A percentile compares a stretch with the other conserved stretches of the same genome.
Evolutionary conservation across 2,329 filamentous ascomycete species (phyloP).

Genomic region (Sporothrix humicola): DNA sequence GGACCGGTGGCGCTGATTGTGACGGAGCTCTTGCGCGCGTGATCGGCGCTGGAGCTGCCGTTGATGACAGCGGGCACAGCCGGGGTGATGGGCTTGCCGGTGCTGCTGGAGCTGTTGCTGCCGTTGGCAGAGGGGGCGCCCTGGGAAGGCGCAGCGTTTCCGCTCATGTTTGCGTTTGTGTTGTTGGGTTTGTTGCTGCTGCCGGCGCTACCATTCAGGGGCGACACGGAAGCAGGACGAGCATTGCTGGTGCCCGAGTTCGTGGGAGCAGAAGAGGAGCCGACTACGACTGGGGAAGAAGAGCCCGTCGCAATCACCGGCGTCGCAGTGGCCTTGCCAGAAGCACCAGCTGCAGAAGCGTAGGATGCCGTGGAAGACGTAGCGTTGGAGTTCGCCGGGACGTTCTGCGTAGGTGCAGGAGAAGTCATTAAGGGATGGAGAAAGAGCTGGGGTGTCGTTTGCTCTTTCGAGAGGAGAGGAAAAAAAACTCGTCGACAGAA

Average conservation of each 20-base stretch:
- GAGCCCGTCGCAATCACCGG: constrained; percentile 66
- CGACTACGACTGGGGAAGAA: constrained; percentile 60
- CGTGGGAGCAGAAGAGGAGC: constrained; percentile 58
- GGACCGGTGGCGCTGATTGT: constrained; percentile 87
- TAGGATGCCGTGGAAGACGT: constrained; percentile 65
- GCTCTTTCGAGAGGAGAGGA: not conserved
- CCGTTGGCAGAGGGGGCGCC: constrained; percentile 46
- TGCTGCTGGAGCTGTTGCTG: constrained; percentile 32
- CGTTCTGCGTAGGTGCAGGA: constrained; percentile 61
- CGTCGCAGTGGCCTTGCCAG: constrained; percentile 66
- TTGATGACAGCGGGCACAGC: constrained; percentile 68
- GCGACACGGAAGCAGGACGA: constrained; percentile 71
- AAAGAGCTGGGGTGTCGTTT: not conserved
- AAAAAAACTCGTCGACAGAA: not conserved
- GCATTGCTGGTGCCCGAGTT: constrained; percentile 57
- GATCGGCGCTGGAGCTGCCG: constrained; percentile 68
- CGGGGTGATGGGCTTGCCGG: constrained; percentile 59
- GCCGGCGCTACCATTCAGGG: constrained; percentile 76
- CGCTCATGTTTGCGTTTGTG: constrained; percentile 35
- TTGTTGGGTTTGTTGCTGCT: constrained; percentile 29
- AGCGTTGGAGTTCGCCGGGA: constrained; percentile 45
- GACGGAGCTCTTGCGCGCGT: constrained; percentile 85
- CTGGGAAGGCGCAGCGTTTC: constrained; percentile 22
- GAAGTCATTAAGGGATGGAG: constrained; percentile 63
- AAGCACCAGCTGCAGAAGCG: constrained; percentile 69